Evolutionary conservation across 192 early-diverging fungal species (phyloP), one percentile per base, ranked within the genome.

Genomic region (Phycomyces nitens): DNA sequence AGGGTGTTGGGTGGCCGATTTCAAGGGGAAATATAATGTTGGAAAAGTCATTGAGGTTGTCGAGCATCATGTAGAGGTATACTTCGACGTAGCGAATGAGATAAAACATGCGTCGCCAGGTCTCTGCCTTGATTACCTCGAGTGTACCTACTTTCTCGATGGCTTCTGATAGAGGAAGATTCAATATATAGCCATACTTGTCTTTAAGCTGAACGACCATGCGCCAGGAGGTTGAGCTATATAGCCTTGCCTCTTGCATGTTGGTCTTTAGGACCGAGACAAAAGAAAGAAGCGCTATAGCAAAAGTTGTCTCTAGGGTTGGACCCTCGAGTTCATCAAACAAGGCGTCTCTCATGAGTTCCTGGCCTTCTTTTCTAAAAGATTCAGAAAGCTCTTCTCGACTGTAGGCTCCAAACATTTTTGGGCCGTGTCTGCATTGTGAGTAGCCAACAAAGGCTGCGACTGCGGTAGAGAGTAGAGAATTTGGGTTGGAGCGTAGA

Each of bases 31-130:
- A 49, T 2, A 43, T 22, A 0, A 51, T 21, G 15, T 21, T 18
- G 7, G 53, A 39, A 26, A 63, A 56, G 44, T 58, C 40, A 21
- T 23, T 58, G 5, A 15, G 27, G 26, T 39, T 23, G 24, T 59
- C 57, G 38, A 53, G 47, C 21, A 60, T 24, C 22, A 57, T 64
- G 40, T 50, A 52, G 41, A 70, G 21, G 38, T 53, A 59, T 8
- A 53, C 29, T 53, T 64, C 62, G 38, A 64, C 23, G 51, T 58
- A 58, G 11, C 68, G 54, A 29, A 59, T 52, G n/a, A 53, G 20
- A 14, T 64, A 64, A n/a, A 56, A 60, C 40, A 64, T 4, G 16
- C 68, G 68, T 11, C 56, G 40, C 68, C 68, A 70, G 1, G 68
- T 58, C 40, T 70, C 68, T 7, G 68, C 68, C 1, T 51, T 23